Evolutionary conservation across 768 basidiomycete genomes (phyloP), one percentile per base, ranked within the genome.

Genomic region (Mrakia blollopis): DNA sequence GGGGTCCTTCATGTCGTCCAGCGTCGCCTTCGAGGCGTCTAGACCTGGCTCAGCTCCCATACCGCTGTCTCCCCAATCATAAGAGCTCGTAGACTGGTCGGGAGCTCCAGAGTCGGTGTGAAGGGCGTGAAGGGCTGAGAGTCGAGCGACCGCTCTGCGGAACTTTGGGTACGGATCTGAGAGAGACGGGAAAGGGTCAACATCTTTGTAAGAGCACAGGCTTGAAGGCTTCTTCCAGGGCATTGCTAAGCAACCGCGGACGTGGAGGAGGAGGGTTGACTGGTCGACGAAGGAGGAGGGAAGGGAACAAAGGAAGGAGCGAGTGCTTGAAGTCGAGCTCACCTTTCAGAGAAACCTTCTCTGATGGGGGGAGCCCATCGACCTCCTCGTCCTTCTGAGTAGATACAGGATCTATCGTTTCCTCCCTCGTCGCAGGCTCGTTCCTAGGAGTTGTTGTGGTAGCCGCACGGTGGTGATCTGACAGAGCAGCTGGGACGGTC

Each of bases 31-130:
- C 0, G 23, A 5, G 5, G 76, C 41, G 37, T 77, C 76, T 6
- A 77, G 35, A 28, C 76, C 76, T 0, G 76, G 76, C 41, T 72
- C 71, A 5, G 71, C 71, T 25, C 71, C 71, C 21, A 72, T 18
- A 0, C 50, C 30, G 13, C 14, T 21, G 25, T 10, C 7, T 5
- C 71, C 71, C 71, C 71, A 72, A 37, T 72, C 71, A 37, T 52
- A 72, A 28, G 62, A 63, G 65, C n/a, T 23, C 8, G 30, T 39
- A 2, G 35, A 6, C 39, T 23, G 10, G 16, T 39, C 39, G 39
- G 65, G n/a, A 35, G 65, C 35, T 6, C 37, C 65, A 14, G 65
- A 25, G 57, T n/a, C 65, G n/a, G n/a, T n/a, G 1, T 23, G 39
- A 41, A n/a, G n/a, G n/a, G n/a, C n/a, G n/a, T 39, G 65, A 8